Conservation (phyloP, 2,329 filamentous ascomycete species). For the Colletotrichum sp. region DNA sequence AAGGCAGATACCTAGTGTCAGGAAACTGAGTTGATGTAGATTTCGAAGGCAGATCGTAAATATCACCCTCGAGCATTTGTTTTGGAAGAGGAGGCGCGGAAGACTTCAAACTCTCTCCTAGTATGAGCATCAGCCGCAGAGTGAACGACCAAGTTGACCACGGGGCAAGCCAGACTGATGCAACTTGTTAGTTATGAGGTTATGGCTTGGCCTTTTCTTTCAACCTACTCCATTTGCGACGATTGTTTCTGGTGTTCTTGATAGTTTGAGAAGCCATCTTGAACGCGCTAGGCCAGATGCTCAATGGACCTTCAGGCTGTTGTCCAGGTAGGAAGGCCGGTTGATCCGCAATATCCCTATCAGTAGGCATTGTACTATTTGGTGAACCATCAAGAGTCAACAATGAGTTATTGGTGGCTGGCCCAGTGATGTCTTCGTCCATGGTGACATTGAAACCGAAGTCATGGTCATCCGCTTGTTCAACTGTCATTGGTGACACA, state of each 20-base stretch:
- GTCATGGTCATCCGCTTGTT: neutral
- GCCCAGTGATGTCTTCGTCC: neutral
- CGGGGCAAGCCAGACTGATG: neutral
- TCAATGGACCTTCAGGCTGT: neutral
- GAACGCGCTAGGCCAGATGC: conserved; percentile 34
- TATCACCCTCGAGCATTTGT: conserved; percentile 30
- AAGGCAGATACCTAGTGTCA: conserved; percentile 30
- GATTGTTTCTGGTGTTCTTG: conserved; percentile 31
- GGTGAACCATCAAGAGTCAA: neutral
- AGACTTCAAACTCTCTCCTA: neutral
- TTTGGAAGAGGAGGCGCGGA: conserved; percentile 26
- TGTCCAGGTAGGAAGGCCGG: neutral
- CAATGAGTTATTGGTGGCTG: neutral
- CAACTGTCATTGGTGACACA: neutral
- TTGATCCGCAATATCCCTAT: neutral
- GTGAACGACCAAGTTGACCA: neutral
- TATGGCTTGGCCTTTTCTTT: fast-evolving
- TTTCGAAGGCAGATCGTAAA: conserved; percentile 21
- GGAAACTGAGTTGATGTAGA: conserved; percentile 32
- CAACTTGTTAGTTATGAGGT: neutral
- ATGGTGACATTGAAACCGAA: neutral
- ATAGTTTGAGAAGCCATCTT: conserved; percentile 30
- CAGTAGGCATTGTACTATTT: neutral
- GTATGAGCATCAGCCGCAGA: neutral
- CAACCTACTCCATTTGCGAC: conserved; percentile 37